Conservation (phyloP, 441 rosid genomes). For the Eutrema salsugineum region DNA sequence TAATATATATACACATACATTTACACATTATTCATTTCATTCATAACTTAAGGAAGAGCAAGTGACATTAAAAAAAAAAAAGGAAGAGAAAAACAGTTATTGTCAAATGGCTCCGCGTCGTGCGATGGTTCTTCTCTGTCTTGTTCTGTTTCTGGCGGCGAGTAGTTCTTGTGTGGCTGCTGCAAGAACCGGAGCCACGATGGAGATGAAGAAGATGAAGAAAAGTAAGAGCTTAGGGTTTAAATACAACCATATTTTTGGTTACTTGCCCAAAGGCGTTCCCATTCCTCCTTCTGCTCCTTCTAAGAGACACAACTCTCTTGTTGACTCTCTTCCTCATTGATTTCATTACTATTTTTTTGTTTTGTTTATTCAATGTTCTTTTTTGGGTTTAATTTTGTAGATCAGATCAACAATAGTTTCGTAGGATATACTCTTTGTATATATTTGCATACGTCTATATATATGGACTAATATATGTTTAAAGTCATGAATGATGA, state of each 20-base stretch:
- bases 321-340: constrained; percentile 35
- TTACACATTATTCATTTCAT: neutral
- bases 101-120: constrained; percentile 22
- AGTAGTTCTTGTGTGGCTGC: constrained; percentile 28
- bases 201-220: constrained; percentile 2
- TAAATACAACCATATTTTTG: constrained; percentile 41
- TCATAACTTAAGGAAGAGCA: neutral
- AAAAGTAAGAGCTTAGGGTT: constrained; percentile 22
- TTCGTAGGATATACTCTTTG: neutral
- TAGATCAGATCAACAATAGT: constrained; percentile 2
- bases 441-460: neutral
- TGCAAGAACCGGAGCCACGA: constrained; percentile 35
- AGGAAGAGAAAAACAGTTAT: neutral
- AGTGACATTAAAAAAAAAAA: neutral
- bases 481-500: neutral
- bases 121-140: constrained; percentile 17
- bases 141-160: constrained; percentile 30
- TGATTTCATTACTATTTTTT: neutral
- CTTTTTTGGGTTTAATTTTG: neutral
- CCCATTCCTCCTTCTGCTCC: constrained; percentile 84
- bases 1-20: constrained; percentile 3
- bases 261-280: constrained; percentile 72
- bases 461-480: neutral
- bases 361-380: neutral
- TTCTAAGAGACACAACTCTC: constrained; percentile 70